Base-by-base conservation (phyloP, 2,329 filamentous ascomycete genomes). In the Aspergillus sp. region DNA sequence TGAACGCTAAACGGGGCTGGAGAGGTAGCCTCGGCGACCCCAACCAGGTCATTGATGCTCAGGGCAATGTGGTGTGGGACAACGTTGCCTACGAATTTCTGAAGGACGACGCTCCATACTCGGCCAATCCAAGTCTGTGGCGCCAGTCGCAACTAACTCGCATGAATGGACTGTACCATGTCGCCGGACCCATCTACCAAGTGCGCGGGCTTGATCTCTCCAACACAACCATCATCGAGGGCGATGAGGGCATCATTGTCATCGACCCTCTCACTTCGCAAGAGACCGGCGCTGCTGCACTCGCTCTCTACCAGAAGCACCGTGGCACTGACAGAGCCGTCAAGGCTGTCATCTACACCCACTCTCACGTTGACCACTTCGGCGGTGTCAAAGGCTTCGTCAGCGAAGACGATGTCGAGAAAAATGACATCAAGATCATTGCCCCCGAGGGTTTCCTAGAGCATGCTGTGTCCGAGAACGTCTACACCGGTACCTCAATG, bases 321-420 rank as follows among this genome's bases (percentile, higher is more conserved):
- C 58, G 61, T 15, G 62, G 59, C 3, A 51, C 8, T 2, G 54
- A 65, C 19, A 13, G 41, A 23, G 44, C 58, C 0, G 64, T 79
- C 47, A 71, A 64, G 15, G 77, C 67, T 5, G 62, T 80, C 47
- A 70, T 80, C 11, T 80, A 79, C 63, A 73, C 77, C 5, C 78
- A 80, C 58, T 77, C 69, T 3, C 77, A 80, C 60, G 73, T 42
- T 13, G 78, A 80, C 62, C 77, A 79, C 58, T 79, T 71, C 27
- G 68, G 73, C 10, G 77, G 76, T 1, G 66, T 61, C 4, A 30
- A 25, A 70, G 42, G 62, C 47, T 19, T 60, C 19, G 8, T 66
- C 61, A 39, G 60, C 4, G 44, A 63, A 5, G 47, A 54, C 11
- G 21, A 62, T 64, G 52, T 57, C 36, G n/a, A 15, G n/a, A 17